Conservation (phyloP, 1,139 yeast genomes). For the Suhomyces kunorum region DNA sequence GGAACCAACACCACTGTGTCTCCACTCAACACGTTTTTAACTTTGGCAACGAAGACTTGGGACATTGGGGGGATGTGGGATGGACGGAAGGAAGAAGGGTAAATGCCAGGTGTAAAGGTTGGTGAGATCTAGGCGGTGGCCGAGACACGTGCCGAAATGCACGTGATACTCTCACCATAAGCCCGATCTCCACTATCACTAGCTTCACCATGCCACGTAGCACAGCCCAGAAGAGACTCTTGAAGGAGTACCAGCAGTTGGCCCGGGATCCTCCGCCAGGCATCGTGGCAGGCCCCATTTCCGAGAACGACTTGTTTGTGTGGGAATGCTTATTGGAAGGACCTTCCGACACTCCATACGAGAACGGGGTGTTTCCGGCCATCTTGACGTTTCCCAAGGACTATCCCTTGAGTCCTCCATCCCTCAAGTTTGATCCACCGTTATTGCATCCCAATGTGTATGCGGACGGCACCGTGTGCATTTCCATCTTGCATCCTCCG, state of each 20-base stretch:
- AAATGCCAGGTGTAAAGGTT: not conserved
- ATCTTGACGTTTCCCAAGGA: slow-evolving; percentile 79
- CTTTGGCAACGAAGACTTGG: slow-evolving; percentile 50
- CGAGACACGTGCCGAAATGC: not conserved
- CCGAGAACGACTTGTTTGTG: slow-evolving; percentile 75
- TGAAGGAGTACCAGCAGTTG: slow-evolving; percentile 87
- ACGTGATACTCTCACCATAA: not conserved
- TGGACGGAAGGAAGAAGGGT: not conserved
- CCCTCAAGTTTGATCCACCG: slow-evolving; percentile 78
- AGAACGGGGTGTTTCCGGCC: slow-evolving; percentile 91
- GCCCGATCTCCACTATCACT: not conserved
- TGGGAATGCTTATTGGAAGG: slow-evolving; percentile 96
- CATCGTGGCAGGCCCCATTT: slow-evolving; percentile 85
- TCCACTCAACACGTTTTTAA: slow-evolving; percentile 70
- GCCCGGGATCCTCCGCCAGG: slow-evolving; percentile 91
- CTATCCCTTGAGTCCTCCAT: slow-evolving; percentile 92
- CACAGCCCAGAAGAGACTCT: slow-evolving; percentile 83
- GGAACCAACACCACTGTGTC: slow-evolving; percentile 75
- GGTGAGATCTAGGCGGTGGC: not conserved
- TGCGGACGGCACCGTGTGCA: slow-evolving; percentile 93
- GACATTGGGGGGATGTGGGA: slow-evolving; percentile 13
- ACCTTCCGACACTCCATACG: slow-evolving; percentile 91
- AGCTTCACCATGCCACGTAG: slow-evolving; percentile 41
- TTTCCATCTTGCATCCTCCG: slow-evolving; percentile 90
- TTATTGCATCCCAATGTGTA: slow-evolving; percentile 91